Base-by-base conservation (phyloP, 2,329 filamentous ascomycete genomes). In the Amauroascus verrucosus region DNA sequence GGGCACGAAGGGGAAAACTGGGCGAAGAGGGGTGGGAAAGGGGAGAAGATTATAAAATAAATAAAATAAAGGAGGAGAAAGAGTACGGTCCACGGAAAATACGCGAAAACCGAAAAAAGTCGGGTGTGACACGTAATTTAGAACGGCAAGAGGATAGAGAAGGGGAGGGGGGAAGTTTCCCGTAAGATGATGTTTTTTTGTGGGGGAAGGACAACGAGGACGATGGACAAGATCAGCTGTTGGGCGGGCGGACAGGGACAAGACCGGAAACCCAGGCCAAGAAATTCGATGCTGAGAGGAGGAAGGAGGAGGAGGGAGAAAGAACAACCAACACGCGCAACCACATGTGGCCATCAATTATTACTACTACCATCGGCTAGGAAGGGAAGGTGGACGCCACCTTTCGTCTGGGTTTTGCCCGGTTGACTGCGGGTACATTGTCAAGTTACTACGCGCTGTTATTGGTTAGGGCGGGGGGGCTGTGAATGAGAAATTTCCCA, bases 231-330 rank as follows among this genome's bases (percentile, higher is more conserved):
- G n/a, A n/a, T n/a, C n/a, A n/a, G n/a, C n/a, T 20, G 45, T n/a
- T 8, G 6, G 32, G 54, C 47, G 56, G 56, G 56, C 51, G 54
- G 55, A 57, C 54, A 56, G 55, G 54, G 56, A 52, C 54, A 55
- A 53, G 53, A 53, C 48, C 40, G 53, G 53, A 52, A 41, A 22
- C 11, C 24, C 47, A 28, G 38, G 56, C 56, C 56, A 57, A 55
- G 53, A 53, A 18, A 49, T 48, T 30, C 11, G 18, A 16, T 5
- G 28, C n/a, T n/a, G 11, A 28, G 30, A 24, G 24, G 35, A 20
- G 35, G 35, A 26, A 28, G 40, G 40, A 26, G 40, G 40, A 20
- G 40, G 40, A 20, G 40, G 40, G 40, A 20, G 20, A 43, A 24
- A 43, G 20, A 4, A 35, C 33, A 35, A 47, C 44, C 44, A 32